A percentile compares a stretch with the other conserved stretches of the same genome.
Conservation (phyloP, 208 protist species). For the Endotrypanum monterogeii region DNA sequence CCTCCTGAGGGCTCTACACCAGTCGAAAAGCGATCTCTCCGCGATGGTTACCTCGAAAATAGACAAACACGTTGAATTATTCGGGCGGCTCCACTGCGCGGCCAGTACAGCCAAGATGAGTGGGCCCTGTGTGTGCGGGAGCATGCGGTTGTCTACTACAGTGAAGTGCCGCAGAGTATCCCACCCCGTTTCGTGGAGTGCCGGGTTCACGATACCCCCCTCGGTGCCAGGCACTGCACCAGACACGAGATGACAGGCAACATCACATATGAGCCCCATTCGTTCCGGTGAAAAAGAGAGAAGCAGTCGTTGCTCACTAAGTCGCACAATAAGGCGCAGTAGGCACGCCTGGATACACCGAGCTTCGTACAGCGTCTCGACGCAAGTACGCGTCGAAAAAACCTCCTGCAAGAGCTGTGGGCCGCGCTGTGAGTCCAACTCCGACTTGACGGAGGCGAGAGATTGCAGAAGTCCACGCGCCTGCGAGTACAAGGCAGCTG, state of each 20-base stretch:
- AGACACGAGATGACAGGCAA: slow-evolving; percentile 28
- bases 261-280: slow-evolving; percentile 23
- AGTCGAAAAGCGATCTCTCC: slow-evolving; percentile 17
- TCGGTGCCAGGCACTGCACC: slow-evolving; percentile 20
- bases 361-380: slow-evolving; percentile 32
- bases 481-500: neutral
- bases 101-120: slow-evolving; percentile 19
- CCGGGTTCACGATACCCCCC: slow-evolving; percentile 22
- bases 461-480: neutral
- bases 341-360: slow-evolving; percentile 28
- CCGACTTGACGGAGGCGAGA: neutral
- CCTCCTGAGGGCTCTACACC: neutral
- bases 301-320: slow-evolving; percentile 17
- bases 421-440: neutral
- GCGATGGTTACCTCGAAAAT: slow-evolving; percentile 12
- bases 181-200: slow-evolving; percentile 28
- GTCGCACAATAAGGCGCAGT: slow-evolving; percentile 21
- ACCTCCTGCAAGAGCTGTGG: neutral
- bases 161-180: slow-evolving; percentile 14
- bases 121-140: slow-evolving; percentile 26
- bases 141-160: slow-evolving; percentile 1
- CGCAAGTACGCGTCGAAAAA: slow-evolving; percentile 20
- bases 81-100: slow-evolving; percentile 8
- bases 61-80: neutral
- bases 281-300: neutral